Percentiles rank a stretch among this genome's conserved stretches.
Evolutionary conservation across 176 grass and related monocot genomes (phyloP).

Genomic region (Aechmea fasciata): DNA sequence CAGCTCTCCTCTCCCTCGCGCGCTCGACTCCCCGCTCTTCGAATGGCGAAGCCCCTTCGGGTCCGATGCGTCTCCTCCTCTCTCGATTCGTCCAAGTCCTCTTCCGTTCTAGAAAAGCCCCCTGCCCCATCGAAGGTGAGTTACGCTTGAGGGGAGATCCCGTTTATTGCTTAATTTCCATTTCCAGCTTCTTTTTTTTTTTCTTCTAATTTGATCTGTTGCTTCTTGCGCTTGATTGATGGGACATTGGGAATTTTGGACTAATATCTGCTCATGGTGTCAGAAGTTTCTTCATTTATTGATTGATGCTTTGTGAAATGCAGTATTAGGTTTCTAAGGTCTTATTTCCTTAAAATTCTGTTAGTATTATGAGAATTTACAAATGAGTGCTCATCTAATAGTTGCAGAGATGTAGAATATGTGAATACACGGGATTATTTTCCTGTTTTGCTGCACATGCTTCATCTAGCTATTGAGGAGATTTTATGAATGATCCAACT

Average conservation of each 20-base stretch:
- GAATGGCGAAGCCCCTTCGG: conserved; percentile 20
- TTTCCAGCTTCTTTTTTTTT: neutral
- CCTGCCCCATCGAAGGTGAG: conserved; percentile 59
- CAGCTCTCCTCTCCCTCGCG: conserved; percentile 8
- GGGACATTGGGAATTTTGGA: neutral
- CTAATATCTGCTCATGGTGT: neutral
- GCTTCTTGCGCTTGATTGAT: neutral
- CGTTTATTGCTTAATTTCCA: neutral
- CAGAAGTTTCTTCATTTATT: neutral
- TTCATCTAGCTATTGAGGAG: too few species aligned
- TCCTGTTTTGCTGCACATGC: too few species aligned
- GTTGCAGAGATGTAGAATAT: too few species aligned
- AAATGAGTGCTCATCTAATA: too few species aligned
- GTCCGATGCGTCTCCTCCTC: conserved; percentile 59
- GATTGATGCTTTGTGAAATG: neutral
- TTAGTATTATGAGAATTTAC: too few species aligned
- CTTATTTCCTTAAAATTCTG: too few species aligned
- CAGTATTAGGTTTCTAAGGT: neutral
- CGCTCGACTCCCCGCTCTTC: neutral
- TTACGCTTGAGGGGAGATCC: neutral
- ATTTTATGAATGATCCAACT: too few species aligned
- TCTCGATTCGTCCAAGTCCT: conserved; percentile 10
- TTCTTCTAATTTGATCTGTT: neutral
- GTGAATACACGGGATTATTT: too few species aligned
- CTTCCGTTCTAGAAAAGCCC: conserved; percentile 15